These are phyloP conservation scores for Oryza brachyantha DNA, from an alignment of 176 grass and related monocot genomes.

Conservation along the genomic window DNA sequence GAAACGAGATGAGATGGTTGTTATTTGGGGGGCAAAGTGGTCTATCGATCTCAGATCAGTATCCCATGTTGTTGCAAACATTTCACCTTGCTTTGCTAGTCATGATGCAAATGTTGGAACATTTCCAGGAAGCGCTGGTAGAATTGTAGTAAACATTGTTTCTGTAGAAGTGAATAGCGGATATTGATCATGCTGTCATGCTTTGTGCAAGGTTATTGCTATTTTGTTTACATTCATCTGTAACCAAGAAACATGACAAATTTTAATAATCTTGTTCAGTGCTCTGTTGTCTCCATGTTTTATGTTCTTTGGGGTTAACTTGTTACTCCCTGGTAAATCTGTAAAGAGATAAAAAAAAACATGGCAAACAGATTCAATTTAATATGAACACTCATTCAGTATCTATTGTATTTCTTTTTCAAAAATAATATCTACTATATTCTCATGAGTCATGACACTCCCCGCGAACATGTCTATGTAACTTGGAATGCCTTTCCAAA, in stretches of 20 bases:
- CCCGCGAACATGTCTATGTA: neutral
- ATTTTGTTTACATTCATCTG: neutral
- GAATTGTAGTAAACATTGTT: too few relatives aligned
- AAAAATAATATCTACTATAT: neutral
- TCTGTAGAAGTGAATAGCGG: neutral
- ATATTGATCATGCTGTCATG: neutral
- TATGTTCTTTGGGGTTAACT: neutral
- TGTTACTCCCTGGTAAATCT: neutral
- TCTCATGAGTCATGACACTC: constrained; percentile 8
- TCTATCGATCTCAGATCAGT: neutral
- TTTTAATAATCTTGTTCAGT: neutral
- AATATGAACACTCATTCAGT: neutral
- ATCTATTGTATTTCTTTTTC: too few relatives aligned
- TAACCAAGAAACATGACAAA: neutral
- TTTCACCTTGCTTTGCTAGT: neutral
- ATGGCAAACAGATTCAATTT: neutral
- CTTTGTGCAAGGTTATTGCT: neutral
- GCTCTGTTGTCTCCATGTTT: neutral
- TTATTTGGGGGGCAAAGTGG: neutral
- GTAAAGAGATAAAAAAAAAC: neutral
- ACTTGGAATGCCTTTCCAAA: neutral
- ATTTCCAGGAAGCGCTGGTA: neutral
- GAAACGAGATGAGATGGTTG: neutral
- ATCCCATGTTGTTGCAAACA: neutral
- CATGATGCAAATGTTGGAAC: neutral